Evolutionary conservation across 331 rosid genomes (phyloP).

Genomic region (Quercus lobata): DNA sequence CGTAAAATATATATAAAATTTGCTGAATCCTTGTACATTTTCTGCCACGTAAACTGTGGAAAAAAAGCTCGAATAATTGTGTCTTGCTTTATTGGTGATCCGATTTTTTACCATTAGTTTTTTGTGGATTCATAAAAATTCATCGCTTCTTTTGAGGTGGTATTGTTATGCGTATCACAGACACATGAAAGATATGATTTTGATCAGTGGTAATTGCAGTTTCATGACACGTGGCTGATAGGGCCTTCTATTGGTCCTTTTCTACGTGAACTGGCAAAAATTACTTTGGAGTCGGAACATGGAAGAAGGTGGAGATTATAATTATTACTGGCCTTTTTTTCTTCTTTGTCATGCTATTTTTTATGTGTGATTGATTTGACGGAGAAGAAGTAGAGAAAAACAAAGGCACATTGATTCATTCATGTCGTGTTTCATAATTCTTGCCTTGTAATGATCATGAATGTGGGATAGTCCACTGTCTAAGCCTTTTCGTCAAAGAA

Average conservation of each 20-base stretch:
- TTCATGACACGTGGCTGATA: neutral
- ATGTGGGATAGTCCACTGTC: neutral
- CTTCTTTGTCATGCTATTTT: neutral
- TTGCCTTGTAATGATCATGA: neutral
- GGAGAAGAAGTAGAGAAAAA: neutral
- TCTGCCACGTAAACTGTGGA: neutral
- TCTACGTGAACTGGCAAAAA: no score
- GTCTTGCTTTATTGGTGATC: no score
- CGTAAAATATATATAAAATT: neutral
- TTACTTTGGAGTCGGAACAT: neutral
- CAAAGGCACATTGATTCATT: neutral
- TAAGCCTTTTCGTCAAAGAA: neutral
- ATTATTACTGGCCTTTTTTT: constrained; percentile 7
- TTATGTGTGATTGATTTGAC: neutral
- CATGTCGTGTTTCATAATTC: constrained; percentile 5
- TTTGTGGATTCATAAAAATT: neutral
- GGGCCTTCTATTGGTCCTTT: no score
- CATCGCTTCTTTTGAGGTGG: constrained; percentile 15
- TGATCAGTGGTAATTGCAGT: neutral
- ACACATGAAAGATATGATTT: neutral
- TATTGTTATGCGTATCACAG: neutral
- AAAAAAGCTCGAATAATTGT: neutral
- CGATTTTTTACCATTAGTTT: no score
- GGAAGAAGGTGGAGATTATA: neutral
- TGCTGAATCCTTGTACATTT: no score